Evolutionary conservation across 2,329 filamentous ascomycete species (phyloP).

Genomic region (Sphaerostilbella broomeana): DNA sequence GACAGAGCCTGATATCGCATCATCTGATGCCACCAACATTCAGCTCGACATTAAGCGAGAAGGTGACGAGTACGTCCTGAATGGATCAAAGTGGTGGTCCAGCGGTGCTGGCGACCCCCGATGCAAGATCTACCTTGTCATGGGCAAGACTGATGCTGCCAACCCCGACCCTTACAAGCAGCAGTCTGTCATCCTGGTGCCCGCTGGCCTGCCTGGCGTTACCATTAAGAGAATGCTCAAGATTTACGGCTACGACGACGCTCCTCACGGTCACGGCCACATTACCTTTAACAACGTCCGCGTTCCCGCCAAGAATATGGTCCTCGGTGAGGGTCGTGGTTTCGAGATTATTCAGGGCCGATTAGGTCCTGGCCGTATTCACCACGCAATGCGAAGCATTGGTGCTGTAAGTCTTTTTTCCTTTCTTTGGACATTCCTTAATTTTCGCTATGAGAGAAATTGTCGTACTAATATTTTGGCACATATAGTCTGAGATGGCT

Average conservation of each 20-base stretch:
- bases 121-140: conserved; percentile 90
- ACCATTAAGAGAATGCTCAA: conserved; percentile 90
- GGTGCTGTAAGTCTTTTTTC: conserved; percentile 60
- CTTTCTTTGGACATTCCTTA: not conserved
- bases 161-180: conserved; percentile 77
- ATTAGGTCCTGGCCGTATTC: conserved; percentile 90
- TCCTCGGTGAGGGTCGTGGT: conserved; percentile 86
- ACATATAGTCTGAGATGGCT: conserved; percentile 65
- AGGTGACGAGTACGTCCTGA: conserved; percentile 83
- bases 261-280: conserved; percentile 96
- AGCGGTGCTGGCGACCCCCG: conserved; percentile 89
- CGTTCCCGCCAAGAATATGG: conserved; percentile 74
- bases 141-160: conserved; percentile 80
- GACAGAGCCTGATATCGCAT: conserved; percentile 86
- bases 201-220: conserved; percentile 72
- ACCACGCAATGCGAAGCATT: conserved; percentile 95
- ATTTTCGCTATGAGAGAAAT: not conserved
- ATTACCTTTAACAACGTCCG: conserved; percentile 85
- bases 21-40: conserved; percentile 89
- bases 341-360: conserved; percentile 99
- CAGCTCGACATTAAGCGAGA: conserved; percentile 75
- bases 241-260: conserved; percentile 95
- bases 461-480: not conserved
- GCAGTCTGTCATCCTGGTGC: conserved; percentile 89
- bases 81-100: conserved; percentile 99